Evolutionary conservation across 805 yeast species (phyloP).

Genomic region (Wickerhamomyces tratensis): DNA sequence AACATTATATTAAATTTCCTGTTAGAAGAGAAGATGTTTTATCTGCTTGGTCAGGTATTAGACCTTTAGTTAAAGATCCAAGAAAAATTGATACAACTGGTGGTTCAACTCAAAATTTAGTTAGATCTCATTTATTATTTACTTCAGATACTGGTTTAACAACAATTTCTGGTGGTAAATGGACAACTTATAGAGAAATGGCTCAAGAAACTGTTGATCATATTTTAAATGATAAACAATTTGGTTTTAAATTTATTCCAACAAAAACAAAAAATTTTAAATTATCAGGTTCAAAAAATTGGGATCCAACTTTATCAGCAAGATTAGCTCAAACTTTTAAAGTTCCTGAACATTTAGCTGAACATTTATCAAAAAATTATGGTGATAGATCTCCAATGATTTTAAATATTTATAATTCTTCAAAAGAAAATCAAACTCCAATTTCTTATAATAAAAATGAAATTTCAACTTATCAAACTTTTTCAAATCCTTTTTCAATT

Average conservation of each 20-base stretch:
- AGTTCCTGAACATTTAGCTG: slow-evolving; percentile 65
- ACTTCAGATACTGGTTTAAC: slow-evolving; percentile 66
- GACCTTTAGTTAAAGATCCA: slow-evolving; percentile 89
- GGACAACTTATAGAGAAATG: slow-evolving; percentile 98
- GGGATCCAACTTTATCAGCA: slow-evolving; percentile 63
- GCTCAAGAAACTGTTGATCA: slow-evolving; percentile 87
- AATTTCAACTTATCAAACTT: slow-evolving; percentile 31
- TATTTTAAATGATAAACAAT: slow-evolving; percentile 42
- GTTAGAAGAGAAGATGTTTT: slow-evolving; percentile 85
- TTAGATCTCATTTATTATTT: slow-evolving; percentile 78
- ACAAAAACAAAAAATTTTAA: slow-evolving; percentile 34
- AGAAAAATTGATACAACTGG: slow-evolving; percentile 36
- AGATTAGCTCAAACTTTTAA: slow-evolving; percentile 72
- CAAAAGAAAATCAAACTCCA: slow-evolving; percentile 51
- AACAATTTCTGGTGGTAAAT: slow-evolving; percentile 93
- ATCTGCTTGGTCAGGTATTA: slow-evolving; percentile 95
- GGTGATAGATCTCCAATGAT: slow-evolving; percentile 84
- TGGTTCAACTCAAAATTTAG: slow-evolving; percentile 73
- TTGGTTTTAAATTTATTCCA: slow-evolving; percentile 25
- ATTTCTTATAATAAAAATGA: slow-evolving; percentile 34
- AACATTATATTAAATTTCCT: slow-evolving; percentile 81
- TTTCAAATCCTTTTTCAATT: slow-evolving; percentile 78
- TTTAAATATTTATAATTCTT: slow-evolving; percentile 42
- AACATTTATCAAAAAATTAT: slow-evolving; percentile 76
- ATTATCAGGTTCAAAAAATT: slow-evolving; percentile 76